A percentile compares a stretch with the other conserved stretches of the same genome.
phyloP scores from a whole-genome alignment of 1,284 basidiomycete species.

The Cystobasidium slooffiae region DNA sequence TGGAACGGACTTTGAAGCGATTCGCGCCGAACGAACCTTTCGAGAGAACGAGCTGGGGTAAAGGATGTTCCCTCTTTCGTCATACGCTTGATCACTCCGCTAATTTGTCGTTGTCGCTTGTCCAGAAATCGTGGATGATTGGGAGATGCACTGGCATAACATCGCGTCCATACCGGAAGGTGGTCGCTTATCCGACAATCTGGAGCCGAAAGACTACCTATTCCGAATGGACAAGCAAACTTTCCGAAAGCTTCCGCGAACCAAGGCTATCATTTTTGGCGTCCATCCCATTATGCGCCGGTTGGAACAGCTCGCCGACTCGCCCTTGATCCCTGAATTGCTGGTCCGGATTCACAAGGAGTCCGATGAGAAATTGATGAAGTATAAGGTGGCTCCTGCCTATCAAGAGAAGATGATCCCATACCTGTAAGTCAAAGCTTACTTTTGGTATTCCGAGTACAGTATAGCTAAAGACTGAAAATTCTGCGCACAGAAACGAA shows the following conservation, averaged over 20 bases:
- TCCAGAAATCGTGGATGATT: conserved; percentile 59
- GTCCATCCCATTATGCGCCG: conserved; percentile 59
- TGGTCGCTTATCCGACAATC: conserved; percentile 54
- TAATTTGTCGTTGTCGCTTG: conserved; percentile 33
- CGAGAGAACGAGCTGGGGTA: conserved; percentile 59
- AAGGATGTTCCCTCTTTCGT: not conserved
- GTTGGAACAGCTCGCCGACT: conserved; percentile 58
- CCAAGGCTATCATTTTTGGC: conserved; percentile 59
- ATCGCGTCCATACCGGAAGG: conserved; percentile 55
- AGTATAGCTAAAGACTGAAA: not conserved
- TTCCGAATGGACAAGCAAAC: conserved; percentile 56
- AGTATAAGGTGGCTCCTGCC: conserved; percentile 58
- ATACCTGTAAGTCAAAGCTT: conserved; percentile 52
- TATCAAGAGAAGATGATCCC: conserved; percentile 58
- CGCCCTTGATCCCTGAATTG: conserved; percentile 58
- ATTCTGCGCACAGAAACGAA: conserved; percentile 47
- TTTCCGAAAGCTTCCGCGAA: conserved; percentile 60
- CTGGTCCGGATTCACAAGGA: conserved; percentile 58
- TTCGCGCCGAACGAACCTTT: conserved; percentile 59
- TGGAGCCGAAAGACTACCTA: conserved; percentile 53
- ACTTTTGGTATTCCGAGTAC: too few relatives aligned
- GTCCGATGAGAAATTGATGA: conserved; percentile 55
- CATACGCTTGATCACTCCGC: not conserved
- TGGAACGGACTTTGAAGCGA: conserved; percentile 60
- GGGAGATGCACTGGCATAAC: conserved; percentile 57